Conservation (phyloP, 78 protist genomes). For the Pigoraptor vietnamica region DNA sequence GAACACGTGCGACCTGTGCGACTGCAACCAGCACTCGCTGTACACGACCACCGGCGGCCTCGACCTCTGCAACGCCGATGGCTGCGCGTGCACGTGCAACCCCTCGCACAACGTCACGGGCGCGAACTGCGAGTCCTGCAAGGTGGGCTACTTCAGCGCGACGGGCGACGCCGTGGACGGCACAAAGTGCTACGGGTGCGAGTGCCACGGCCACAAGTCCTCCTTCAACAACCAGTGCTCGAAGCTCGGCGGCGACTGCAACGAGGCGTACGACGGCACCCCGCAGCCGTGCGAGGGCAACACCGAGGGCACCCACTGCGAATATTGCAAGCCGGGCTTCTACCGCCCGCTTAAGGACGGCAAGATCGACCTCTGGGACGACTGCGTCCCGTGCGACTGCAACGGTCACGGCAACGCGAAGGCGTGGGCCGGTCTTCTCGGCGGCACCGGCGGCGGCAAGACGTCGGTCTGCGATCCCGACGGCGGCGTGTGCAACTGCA, state of each 20-base stretch:
- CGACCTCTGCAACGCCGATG: not conserved
- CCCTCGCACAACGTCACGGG: not conserved
- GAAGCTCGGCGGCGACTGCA: not conserved
- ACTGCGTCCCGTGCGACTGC: not conserved
- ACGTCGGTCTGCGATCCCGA: not conserved
- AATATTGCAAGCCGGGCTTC: not conserved
- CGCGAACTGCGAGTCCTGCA: not conserved
- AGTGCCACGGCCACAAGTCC: not conserved
- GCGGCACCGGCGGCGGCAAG: not conserved
- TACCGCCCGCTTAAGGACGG: not conserved
- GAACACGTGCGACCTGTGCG: not conserved
- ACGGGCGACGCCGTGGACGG: not conserved
- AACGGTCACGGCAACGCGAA: not conserved
- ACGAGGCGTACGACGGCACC: not conserved
- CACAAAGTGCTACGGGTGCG: not conserved
- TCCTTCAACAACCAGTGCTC: not conserved
- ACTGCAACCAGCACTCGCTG: not conserved
- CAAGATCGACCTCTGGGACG: not conserved
- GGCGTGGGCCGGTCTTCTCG: not conserved
- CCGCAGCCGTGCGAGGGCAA: not conserved
- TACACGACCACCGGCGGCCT: not conserved
- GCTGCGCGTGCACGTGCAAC: not conserved
- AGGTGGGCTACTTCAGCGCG: not conserved
- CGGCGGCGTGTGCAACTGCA: constrained; percentile 4
- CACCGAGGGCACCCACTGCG: not conserved